Evolutionary conservation across 768 basidiomycete genomes (phyloP), one percentile per base, ranked within the genome.

Genomic region (Boletus vinaceobasis): DNA sequence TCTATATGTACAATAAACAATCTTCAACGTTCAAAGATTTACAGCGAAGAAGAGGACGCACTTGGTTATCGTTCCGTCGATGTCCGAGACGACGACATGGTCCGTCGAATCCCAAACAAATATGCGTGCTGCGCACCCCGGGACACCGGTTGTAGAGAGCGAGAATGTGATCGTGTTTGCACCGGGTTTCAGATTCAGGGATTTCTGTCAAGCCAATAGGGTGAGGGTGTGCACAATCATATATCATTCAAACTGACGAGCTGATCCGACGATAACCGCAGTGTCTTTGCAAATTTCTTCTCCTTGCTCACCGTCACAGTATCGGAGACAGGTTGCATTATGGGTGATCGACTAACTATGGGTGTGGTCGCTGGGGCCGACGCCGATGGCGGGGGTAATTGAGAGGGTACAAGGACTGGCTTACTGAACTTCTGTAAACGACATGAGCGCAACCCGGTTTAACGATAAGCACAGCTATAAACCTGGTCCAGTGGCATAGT

Each of bases 31-130:
- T 43, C 19, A 7, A 44, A 37, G 5, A 32, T 17, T 17, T 8
- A 19, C 8, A 31, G 9, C 2, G 3, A 17, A 48, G 42, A 33
- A 52, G 31, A 65, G 80, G 21, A 65, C 83, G 23, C 60, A 96
- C 93, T 98, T 98, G 9, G 97, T 99, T 66, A 99, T 99, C 1
- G 96, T 99, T 7, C 97, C 97, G 65, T 99, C 97, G 57, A 99
- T 98, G 65, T 99, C 97, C 39, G 94, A 97, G 38, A 99, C 85
- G 26, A 99, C 90, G 21, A 99, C 83, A 3, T 81, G 79, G 65
- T 97, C 94, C 3, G 85, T 86, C n/a, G 86, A 82, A 53, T 98
- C 91, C 95, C 94, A 98, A 23, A 98, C 79, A 61, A 99, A 99
- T 57, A 99, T 90, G 5, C 93, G 81, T 19, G 97, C 92, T 2